Evolutionary conservation across 2,329 filamentous ascomycete species (phyloP).

Genomic region (Fusarium torulosum): DNA sequence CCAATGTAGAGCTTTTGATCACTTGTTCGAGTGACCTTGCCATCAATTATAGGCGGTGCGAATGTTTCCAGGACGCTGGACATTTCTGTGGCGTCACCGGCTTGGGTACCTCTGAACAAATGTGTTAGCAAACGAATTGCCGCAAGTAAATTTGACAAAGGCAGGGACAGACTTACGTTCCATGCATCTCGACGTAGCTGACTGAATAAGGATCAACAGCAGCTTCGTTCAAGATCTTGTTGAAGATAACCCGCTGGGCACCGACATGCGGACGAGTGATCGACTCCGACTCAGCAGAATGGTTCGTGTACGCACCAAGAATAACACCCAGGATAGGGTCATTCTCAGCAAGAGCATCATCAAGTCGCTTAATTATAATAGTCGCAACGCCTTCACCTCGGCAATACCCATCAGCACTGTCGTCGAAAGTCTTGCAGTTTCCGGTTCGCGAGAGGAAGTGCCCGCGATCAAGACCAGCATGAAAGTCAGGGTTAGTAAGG

Average conservation of each 20-base stretch:
- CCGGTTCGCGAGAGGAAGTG: slow-evolving; percentile 69
- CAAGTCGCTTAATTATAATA: slow-evolving; percentile 64
- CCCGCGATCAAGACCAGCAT: slow-evolving; percentile 72
- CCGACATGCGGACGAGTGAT: slow-evolving; percentile 78
- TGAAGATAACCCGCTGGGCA: slow-evolving; percentile 72
- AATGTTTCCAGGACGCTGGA: slow-evolving; percentile 74
- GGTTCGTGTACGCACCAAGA: slow-evolving; percentile 74
- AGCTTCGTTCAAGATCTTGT: slow-evolving; percentile 75
- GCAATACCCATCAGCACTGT: slow-evolving; percentile 71
- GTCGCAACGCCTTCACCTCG: slow-evolving; percentile 63
- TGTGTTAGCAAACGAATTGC: too few relatives aligned
- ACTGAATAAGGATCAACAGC: slow-evolving; percentile 82
- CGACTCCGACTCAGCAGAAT: slow-evolving; percentile 76
- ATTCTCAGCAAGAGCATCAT: slow-evolving; percentile 65
- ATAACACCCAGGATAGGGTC: slow-evolving; percentile 76
- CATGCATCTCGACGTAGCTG: slow-evolving; percentile 91
- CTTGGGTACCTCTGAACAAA: slow-evolving; percentile 82
- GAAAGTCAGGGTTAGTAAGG: slow-evolving; percentile 74
- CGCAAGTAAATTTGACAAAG: too few relatives aligned
- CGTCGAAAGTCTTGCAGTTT: slow-evolving; percentile 64
- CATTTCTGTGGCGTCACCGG: slow-evolving; percentile 88
- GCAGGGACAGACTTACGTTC: slow-evolving; percentile 51
- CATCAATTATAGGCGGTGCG: slow-evolving; percentile 50
- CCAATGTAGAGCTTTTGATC: slow-evolving; percentile 64
- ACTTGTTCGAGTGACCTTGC: slow-evolving; percentile 18